Conservation (phyloP, 2,329 filamentous ascomycete genomes). For the Epichloe elymi region DNA sequence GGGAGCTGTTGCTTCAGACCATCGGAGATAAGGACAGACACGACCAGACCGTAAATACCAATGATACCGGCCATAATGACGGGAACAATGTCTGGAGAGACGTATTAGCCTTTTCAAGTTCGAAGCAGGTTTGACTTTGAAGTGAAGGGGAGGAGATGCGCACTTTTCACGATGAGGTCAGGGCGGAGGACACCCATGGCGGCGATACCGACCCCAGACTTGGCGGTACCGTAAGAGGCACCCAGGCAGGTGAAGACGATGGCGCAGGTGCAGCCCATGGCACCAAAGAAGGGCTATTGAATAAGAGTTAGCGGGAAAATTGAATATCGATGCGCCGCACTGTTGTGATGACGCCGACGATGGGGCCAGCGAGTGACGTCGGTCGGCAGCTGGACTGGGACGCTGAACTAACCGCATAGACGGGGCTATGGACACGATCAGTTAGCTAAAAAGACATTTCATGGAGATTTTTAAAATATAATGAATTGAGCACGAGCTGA, state of each 20-base stretch:
- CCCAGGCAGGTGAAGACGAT: conserved; percentile 96
- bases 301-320: conserved; percentile 19
- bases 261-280: conserved; percentile 93
- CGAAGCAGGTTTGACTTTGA: neutral
- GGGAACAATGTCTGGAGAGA: conserved; percentile 74
- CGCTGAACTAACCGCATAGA: conserved; percentile 82
- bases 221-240: conserved; percentile 96
- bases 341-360: conserved; percentile 9
- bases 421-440: conserved; percentile 51
- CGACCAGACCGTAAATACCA: conserved; percentile 91
- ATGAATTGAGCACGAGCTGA: conserved; percentile 2
- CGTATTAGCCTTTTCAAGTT: conserved; percentile 9
- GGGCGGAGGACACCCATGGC: conserved; percentile 97
- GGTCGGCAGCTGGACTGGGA: conserved; percentile 15
- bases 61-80: conserved; percentile 99
- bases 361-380: conserved; percentile 16
- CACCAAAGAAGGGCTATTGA: conserved; percentile 77
- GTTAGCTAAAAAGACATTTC: conserved; percentile 28
- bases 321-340: conserved; percentile 10
- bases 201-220: conserved; percentile 97
- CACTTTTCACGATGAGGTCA: conserved; percentile 99
- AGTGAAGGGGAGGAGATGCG: conserved; percentile 20
- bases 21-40: conserved; percentile 77
- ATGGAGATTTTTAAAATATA: conserved; percentile 1
- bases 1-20: conserved; percentile 58